Evolutionary conservation across 1,139 yeast genomes (phyloP).

Genomic region (Geotrichum macrosporum): DNA sequence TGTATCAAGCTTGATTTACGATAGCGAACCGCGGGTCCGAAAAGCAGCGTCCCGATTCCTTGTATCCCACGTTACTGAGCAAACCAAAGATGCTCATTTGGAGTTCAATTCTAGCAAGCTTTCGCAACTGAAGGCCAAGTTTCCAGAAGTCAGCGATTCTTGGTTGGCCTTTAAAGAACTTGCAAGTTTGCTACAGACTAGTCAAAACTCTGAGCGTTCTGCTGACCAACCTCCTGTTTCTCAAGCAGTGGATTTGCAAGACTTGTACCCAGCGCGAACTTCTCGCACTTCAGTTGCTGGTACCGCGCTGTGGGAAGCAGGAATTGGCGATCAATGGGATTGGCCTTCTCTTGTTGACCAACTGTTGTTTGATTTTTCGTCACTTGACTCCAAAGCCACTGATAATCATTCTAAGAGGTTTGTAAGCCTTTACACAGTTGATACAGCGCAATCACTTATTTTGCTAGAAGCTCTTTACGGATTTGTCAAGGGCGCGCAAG

Average conservation of each 20-base stretch:
- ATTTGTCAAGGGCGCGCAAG: slow-evolving; percentile 26
- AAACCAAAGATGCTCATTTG: slow-evolving; percentile 20
- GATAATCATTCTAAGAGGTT: slow-evolving; percentile 22
- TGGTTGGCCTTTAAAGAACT: slow-evolving; percentile 32
- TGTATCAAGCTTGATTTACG: slow-evolving; percentile 46
- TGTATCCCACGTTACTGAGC: slow-evolving; percentile 27
- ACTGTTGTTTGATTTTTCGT: slow-evolving; percentile 34
- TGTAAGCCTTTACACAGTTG: slow-evolving; percentile 24
- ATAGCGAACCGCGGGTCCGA: slow-evolving; percentile 39
- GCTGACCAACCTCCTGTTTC: slow-evolving; percentile 18
- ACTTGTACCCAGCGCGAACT: slow-evolving; percentile 19
- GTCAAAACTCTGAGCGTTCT: slow-evolving; percentile 22
- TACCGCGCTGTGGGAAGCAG: slow-evolving; percentile 25
- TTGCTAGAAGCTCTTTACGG: slow-evolving; percentile 35
- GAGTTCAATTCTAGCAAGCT: slow-evolving; percentile 24
- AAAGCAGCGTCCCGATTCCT: slow-evolving; percentile 33
- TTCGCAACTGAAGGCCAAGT: slow-evolving; percentile 20
- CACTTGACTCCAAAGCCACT: slow-evolving; percentile 24
- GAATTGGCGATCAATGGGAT: slow-evolving; percentile 22
- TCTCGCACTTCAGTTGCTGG: slow-evolving; percentile 28
- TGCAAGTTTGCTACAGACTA: slow-evolving; percentile 19
- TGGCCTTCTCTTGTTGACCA: slow-evolving; percentile 29
- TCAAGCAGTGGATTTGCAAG: slow-evolving; percentile 19
- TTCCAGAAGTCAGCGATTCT: slow-evolving; percentile 23
- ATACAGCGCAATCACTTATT: slow-evolving; percentile 28